Evolutionary conservation across 768 basidiomycete species (phyloP), one percentile per base, ranked within the genome.

Genomic region (Suillus sp.): DNA sequence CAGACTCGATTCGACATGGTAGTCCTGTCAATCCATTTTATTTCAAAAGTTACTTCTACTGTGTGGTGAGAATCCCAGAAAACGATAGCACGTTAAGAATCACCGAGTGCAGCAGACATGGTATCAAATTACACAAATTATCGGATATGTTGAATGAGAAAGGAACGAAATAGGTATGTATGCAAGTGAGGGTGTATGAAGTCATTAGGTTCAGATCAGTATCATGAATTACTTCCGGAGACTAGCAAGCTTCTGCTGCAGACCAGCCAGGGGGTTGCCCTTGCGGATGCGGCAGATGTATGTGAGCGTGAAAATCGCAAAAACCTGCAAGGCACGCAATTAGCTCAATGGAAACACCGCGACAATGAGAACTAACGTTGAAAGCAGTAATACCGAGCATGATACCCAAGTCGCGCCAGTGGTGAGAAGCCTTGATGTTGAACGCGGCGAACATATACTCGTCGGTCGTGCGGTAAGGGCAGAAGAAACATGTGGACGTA

Each of bases 381-480:
- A 83, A 83, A 32, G 62, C 67, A 47, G 79, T 73, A 54, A 79
- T 81, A 3, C 71, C 80, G 63, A 75, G 76, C 68, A 86, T 70
- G 50, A 86, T 65, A 9, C 81, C 82, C 32, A 83, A 74, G 70
- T 84, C 68, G 22, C 83, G 74, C 82, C 83, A 86, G 42, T 73
- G 74, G 56, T 82, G 74, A 64, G 76, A 65, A 64, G 88, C 91
- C 53, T 71, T 78, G 38, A 92, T 88, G 67, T 87, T 88, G 75
- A 92, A 90, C 64, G 0, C 42, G 1, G 32, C 16, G 18, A 40
- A 42, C 5, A 74, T 40, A 69, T 85, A 91, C 42, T 80, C 72
- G 70, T 92, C 87, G 0, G 89, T 86, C 0, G 80, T 81, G 20
- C 78, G 71, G 38, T 80, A 78, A 5, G 85, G 73, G 68, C 92